phyloP scores from a whole-genome alignment of 164 flowering plant genomes.

The Aristolochia californica region DNA sequence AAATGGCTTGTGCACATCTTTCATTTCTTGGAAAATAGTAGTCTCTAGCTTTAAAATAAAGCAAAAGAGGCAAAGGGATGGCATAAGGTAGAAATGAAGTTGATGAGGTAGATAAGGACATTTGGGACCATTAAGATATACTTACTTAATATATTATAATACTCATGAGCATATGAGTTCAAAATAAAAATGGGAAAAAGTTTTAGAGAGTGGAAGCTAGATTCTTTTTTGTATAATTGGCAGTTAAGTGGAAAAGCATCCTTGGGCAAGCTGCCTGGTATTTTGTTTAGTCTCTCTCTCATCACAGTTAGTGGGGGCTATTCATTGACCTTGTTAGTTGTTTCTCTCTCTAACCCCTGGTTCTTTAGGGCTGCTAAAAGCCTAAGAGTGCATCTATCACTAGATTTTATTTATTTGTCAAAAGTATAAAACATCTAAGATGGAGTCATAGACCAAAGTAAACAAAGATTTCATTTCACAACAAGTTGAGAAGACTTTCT shows the following conservation, averaged over 20 bases:
- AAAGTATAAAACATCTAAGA: no score
- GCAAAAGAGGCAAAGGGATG: constrained; percentile 9
- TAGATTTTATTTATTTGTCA: no score
- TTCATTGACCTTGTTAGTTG: constrained; percentile 21
- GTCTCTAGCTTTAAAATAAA: constrained; percentile 12
- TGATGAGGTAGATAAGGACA: constrained; percentile 9
- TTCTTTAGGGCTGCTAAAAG: no score
- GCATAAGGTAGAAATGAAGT: constrained; percentile 9
- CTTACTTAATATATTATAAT: constrained; percentile 4
- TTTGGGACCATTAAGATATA: constrained; percentile 11
- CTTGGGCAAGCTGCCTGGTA: constrained; percentile 12
- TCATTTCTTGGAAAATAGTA: not conserved
- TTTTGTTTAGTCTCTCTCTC: constrained; percentile 7
- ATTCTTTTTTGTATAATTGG: constrained; percentile 28
- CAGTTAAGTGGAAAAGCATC: constrained; percentile 20
- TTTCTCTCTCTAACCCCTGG: constrained; percentile 3
- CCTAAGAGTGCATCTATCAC: no score
- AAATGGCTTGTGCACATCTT: not conserved
- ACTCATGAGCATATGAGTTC: constrained; percentile 19
- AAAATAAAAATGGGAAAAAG: constrained; percentile 13
- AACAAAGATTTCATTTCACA: not conserved
- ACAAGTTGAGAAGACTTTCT: constrained; percentile 14
- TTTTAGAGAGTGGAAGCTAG: constrained; percentile 20
- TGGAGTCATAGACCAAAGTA: constrained; percentile 6
- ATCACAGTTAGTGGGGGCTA: constrained; percentile 17